Evolutionary conservation across 2,329 filamentous ascomycete genomes (phyloP), one percentile per base, ranked within the genome.

Genomic region (Zasmidium angulare): DNA sequence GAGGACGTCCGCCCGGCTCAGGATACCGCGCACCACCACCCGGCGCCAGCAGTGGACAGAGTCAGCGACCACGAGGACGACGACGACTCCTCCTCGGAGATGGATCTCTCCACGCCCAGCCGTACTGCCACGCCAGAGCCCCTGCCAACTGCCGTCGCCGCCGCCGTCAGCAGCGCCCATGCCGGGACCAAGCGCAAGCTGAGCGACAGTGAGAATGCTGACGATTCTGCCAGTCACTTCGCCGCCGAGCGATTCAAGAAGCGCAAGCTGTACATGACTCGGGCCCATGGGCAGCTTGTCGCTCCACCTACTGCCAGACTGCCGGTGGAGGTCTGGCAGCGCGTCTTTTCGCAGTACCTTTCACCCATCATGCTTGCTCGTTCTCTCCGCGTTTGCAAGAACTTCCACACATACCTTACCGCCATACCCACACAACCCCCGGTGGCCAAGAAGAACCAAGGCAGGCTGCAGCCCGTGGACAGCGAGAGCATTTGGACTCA

Each of bases 401-500:
- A 60, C 40, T 71, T 74, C 63, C 65, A 69, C 50, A 48, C 58
- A 11, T 64, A 63, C 55, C 65, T 75, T 6, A 73, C 70, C 29
- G 57, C 49, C 6, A 56, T 59, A 14, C 59, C 60, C 26, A 52
- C 55, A 20, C 36, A 43, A 43, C 54, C 51, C 21, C 53, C 59
- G 17, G 57, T 51, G 46, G 50, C 59, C 19, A 64, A 63, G 50
- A 65, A 63, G 54, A 56, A 58, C 11, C 24, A 26, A 29, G 36
- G 59, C 20, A 62, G 58, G 53, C 24, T 50, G 48, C 56, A 54
- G 54, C 61, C 50, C 61, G 68, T 82, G 66, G 82, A 83, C 69
- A 84, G 88, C 68, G 84, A 91, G 70, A 75, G 77, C 50, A 86
- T 93, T 68, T 93, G 90, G 90, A 83, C 83, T 71, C 78, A 81